phyloP scores from a whole-genome alignment of 202 grass and related monocot species.

The Panicum virgatum region DNA sequence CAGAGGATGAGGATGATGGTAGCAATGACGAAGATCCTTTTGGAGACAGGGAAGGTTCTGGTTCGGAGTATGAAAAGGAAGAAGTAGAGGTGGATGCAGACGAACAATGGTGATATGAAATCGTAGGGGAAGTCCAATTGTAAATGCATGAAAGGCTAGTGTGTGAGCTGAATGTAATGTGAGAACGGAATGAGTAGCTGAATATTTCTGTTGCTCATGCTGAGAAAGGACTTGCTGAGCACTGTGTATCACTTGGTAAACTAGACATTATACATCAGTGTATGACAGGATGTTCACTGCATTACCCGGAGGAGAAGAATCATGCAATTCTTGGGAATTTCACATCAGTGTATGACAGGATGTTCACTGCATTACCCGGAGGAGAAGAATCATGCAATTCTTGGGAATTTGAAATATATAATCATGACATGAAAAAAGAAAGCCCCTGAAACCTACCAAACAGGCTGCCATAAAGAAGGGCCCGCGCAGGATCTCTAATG shows the following conservation, averaged over 20 bases:
- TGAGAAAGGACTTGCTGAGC: neutral
- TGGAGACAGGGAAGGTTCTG: conserved; percentile 27
- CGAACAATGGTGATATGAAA: neutral
- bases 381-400: no score
- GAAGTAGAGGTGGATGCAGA: conserved; percentile 37
- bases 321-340: no score
- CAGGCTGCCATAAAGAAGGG: no score
- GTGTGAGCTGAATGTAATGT: neutral
- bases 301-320: no score
- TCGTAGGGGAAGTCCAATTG: neutral
- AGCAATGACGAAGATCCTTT: conserved; percentile 36
- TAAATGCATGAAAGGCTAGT: no score
- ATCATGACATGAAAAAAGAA: no score
- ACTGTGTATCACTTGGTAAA: no score
- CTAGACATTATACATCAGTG: neutral
- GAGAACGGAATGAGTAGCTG: no score
- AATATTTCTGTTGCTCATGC: neutral
- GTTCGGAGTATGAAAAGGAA: conserved; percentile 38
- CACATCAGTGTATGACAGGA: no score
- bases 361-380: no score
- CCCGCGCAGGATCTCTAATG: no score
- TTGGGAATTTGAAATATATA: no score
- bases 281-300: neutral
- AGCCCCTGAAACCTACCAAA: neutral
- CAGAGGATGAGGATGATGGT: conserved; percentile 48